Conservation (phyloP, 1,139 yeast species). For the Yamadazyma trypodendri region DNA sequence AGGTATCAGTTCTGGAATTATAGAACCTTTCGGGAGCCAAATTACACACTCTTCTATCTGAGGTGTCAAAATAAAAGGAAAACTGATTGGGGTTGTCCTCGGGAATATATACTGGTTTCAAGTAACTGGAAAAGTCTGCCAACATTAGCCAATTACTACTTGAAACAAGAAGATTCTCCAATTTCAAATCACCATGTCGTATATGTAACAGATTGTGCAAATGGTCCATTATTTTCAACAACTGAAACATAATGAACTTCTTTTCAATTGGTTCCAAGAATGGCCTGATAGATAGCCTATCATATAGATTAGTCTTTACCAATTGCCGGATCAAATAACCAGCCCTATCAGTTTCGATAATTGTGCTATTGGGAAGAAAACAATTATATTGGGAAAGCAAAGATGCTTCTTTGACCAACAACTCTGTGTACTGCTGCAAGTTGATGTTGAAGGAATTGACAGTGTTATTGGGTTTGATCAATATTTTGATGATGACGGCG, state of each 20-base stretch:
- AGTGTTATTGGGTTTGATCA: conserved; percentile 66
- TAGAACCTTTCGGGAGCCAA: conserved; percentile 92
- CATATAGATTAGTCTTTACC: conserved; percentile 76
- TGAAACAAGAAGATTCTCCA: conserved; percentile 84
- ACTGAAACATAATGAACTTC: conserved; percentile 79
- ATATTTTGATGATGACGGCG: conserved; percentile 69
- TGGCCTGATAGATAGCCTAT: conserved; percentile 83
- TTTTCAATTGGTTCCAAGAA: conserved; percentile 81
- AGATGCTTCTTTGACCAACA: conserved; percentile 33
- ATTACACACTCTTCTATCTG: conserved; percentile 83
- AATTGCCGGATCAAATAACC: conserved; percentile 86
- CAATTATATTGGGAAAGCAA: conserved; percentile 54
- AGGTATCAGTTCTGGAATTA: conserved; percentile 19
- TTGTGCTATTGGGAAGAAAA: conserved; percentile 66
- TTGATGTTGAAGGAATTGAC: conserved; percentile 19
- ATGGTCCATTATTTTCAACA: conserved; percentile 58
- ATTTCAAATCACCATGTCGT: conserved; percentile 87
- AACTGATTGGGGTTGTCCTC: conserved; percentile 95
- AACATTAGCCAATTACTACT: conserved; percentile 87
- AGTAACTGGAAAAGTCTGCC: conserved; percentile 75
- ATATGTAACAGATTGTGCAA: conserved; percentile 58
- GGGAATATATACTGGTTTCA: conserved; percentile 81
- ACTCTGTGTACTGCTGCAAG: conserved; percentile 35
- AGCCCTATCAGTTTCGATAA: conserved; percentile 88
- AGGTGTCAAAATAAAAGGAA: conserved; percentile 87